Base-by-base conservation (phyloP, 306 rosid genomes). In the Cajanus cajan region DNA sequence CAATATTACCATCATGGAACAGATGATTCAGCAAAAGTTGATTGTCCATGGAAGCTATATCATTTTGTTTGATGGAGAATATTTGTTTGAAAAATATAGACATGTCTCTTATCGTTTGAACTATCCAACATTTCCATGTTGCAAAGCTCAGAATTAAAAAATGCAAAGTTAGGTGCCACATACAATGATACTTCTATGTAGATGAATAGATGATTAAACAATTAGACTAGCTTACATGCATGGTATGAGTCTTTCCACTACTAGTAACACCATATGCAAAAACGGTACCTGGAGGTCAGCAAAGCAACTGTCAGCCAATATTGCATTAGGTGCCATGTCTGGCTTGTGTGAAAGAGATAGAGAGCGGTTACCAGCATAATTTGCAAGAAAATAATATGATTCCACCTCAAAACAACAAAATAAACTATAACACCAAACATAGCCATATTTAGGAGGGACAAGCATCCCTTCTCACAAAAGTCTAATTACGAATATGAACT, bases 181-280 rank as follows among this genome's bases (percentile, higher is more conserved):
- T 22, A 37, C 22, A 45, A 72, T 39, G 40, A 36, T 33, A 22
- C 58, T 51, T 73, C 18, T 71, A 36, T 28, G 52, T 44, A 41
- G 45, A n/a, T n/a, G n/a, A n/a, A n/a, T n/a, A n/a, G 62, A 59
- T 52, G 68, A 69, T 58, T 24, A 37, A 34, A 50, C 13, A 54
- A 24, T 65, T 43, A 43, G 37, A 43, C 16, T 61, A 68, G 78
- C 97, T 90, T 86, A 92, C 97, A 82, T 92, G 96, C 97, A 92
- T 92, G 61, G 97, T 92, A 83, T 92, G 97, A 19, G 97, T 92
- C 91, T 92, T 92, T 62, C 97, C 97, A 78, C 97, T 93, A 78
- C 96, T 90, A 8, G 97, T 93, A 84, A 90, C 97, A 41, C 97
- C 97, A 82, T 93, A 93, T 59, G 96, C 97, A 83, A 93, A 93